Evolutionary conservation across 2,329 filamentous ascomycete genomes (phyloP).

Genomic region (Aspergillus sp.): DNA sequence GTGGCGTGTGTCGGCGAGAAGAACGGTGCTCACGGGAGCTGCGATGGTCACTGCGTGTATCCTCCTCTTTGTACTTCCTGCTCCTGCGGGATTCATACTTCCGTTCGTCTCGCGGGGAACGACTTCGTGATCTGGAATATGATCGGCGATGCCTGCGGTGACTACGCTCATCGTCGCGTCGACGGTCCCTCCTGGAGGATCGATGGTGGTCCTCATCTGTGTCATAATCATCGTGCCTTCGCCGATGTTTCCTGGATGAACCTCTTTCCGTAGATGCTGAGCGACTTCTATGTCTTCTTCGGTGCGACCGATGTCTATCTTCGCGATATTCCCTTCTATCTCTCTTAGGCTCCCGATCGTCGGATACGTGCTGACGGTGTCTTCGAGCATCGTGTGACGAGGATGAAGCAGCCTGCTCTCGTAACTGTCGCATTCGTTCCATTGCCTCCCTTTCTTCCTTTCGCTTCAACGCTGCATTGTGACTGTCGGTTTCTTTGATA

Average conservation of each 20-base stretch:
- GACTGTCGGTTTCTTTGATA: slow-evolving; percentile 78
- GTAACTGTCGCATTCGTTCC: slow-evolving; percentile 61
- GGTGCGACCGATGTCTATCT: slow-evolving; percentile 20
- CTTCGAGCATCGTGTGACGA: slow-evolving; percentile 31
- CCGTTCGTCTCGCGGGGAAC: slow-evolving; percentile 8
- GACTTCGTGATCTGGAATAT: slow-evolving; percentile 12
- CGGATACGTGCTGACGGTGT: slow-evolving; percentile 17
- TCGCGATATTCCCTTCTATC: slow-evolving; percentile 17
- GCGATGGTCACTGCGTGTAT: slow-evolving; percentile 1
- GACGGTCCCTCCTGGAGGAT: slow-evolving; percentile 10
- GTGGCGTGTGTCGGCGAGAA: slow-evolving; percentile 1
- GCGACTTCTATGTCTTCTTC: slow-evolving; percentile 23
- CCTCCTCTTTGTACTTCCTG: slow-evolving; percentile 10
- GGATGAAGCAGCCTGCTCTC: slow-evolving; percentile 29
- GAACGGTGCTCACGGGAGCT: slow-evolving; percentile 2
- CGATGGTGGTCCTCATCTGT: slow-evolving; percentile 12
- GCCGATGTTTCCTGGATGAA: slow-evolving; percentile 18
- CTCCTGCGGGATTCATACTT: slow-evolving; percentile 4
- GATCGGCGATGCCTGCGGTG: slow-evolving; percentile 8
- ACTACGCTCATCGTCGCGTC: slow-evolving; percentile 7
- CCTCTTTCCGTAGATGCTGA: slow-evolving; percentile 21
- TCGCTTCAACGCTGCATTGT: slow-evolving; percentile 81
- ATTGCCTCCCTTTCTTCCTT: slow-evolving; percentile 78
- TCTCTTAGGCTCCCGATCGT: slow-evolving; percentile 13
- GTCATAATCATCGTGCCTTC: slow-evolving; percentile 15